A percentile compares a stretch with the other conserved stretches of the same genome.
phyloP scores from a whole-genome alignment of 2,329 filamentous ascomycete genomes.

The Bipolaris bicolor region DNA sequence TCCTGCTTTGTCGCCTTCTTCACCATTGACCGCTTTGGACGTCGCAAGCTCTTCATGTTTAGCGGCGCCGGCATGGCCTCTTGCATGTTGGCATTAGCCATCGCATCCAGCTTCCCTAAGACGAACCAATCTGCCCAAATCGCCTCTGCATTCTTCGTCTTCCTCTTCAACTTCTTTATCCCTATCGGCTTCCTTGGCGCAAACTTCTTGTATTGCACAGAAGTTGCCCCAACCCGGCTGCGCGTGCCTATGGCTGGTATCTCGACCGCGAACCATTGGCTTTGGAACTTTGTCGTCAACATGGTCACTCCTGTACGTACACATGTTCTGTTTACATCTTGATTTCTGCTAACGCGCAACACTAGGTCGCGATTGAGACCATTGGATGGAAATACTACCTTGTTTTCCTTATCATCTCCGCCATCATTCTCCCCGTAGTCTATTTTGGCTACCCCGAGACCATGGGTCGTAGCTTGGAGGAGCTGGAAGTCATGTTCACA shows the following conservation, averaged over 20 bases:
- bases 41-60: constrained; percentile 63
- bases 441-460: constrained; percentile 57
- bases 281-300: constrained; percentile 49
- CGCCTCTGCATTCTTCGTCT: constrained; percentile 62
- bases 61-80: constrained; percentile 59
- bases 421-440: constrained; percentile 54
- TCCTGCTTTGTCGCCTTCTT: constrained; percentile 70
- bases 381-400: constrained; percentile 62
- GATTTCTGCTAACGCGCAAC: neutral
- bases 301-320: constrained; percentile 33
- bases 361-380: constrained; percentile 52
- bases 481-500: constrained; percentile 50
- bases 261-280: constrained; percentile 60
- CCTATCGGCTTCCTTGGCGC: constrained; percentile 65
- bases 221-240: constrained; percentile 61
- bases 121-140: constrained; percentile 57
- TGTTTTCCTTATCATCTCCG: constrained; percentile 56
- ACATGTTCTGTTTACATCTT: neutral
- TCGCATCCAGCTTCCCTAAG: constrained; percentile 58
- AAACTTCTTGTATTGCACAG: constrained; percentile 66
- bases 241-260: constrained; percentile 63
- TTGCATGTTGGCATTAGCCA: constrained; percentile 62
- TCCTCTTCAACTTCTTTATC: constrained; percentile 66
- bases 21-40: constrained; percentile 72
- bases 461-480: constrained; percentile 59